A percentile compares a stretch with the other conserved stretches of the same genome.
Evolutionary conservation across 257 asterid species (phyloP).

Genomic region (Ophiorrhiza pumila): DNA sequence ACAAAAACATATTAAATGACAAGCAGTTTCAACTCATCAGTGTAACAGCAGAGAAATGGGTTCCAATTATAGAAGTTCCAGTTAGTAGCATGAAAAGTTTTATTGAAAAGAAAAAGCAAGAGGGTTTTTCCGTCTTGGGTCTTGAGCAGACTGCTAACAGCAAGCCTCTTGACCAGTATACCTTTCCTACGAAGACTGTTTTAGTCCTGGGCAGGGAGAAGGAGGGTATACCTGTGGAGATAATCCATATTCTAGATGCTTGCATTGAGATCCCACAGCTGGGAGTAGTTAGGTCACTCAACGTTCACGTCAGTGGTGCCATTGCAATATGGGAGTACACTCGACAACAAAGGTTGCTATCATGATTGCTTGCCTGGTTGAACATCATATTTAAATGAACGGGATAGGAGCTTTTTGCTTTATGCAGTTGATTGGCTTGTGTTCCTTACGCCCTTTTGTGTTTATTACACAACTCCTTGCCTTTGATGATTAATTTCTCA

Average conservation of each 20-base stretch:
- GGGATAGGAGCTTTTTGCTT: background rate
- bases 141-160: constrained; percentile 98
- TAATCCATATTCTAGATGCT: constrained; percentile 83
- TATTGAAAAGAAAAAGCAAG: constrained; percentile 75
- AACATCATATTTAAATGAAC: background rate
- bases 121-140: constrained; percentile 79
- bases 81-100: constrained; percentile 57
- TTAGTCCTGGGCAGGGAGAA: constrained; percentile 91
- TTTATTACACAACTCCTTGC: background rate
- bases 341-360: constrained; percentile 59
- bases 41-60: constrained; percentile 97
- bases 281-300: constrained; percentile 89
- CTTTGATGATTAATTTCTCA: background rate
- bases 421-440: background rate
- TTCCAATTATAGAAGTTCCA: constrained; percentile 84
- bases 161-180: constrained; percentile 67
- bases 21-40: constrained; percentile 99
- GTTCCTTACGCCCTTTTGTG: background rate
- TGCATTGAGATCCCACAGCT: constrained; percentile 94
- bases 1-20: constrained; percentile 68
- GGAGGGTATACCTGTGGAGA: constrained; percentile 94
- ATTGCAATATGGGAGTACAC: constrained; percentile 97
- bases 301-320: constrained; percentile 97
- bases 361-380: constrained; percentile 1
- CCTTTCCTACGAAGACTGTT: constrained; percentile 64